Percentiles rank a stretch among this genome's conserved stretches.
Evolutionary conservation across 2,329 filamentous ascomycete species (phyloP).

Genomic region (Zarea fungicola): DNA sequence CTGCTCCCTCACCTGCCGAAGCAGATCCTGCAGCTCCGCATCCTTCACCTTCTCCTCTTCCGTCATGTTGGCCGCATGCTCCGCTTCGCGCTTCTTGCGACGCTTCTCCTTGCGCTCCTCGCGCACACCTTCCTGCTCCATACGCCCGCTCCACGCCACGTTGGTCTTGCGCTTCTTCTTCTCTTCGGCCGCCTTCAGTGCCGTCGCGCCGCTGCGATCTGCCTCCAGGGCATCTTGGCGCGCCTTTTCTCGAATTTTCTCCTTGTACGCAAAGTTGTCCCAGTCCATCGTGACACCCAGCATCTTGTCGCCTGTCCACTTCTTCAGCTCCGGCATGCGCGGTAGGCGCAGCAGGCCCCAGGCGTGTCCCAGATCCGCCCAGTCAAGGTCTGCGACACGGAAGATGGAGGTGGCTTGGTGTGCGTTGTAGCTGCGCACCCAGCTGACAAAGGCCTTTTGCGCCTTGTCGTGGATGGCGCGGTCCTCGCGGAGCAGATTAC

Average conservation of each 20-base stretch:
- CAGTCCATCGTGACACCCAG: constrained; percentile 62
- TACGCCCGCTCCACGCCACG: constrained; percentile 68
- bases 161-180: constrained; percentile 57
- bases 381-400: constrained; percentile 73
- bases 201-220: constrained; percentile 34
- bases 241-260: constrained; percentile 64
- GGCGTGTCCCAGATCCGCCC: constrained; percentile 71
- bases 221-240: constrained; percentile 52
- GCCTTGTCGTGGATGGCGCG: constrained; percentile 74
- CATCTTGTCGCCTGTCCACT: constrained; percentile 63
- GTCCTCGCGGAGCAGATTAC: constrained; percentile 48
- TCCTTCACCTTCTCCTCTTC: constrained; percentile 61
- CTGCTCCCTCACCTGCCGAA: constrained; percentile 57
- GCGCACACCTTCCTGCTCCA: constrained; percentile 59
- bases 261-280: constrained; percentile 64
- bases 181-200: constrained; percentile 36
- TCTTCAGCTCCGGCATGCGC: constrained; percentile 85
- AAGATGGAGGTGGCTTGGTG: constrained; percentile 92
- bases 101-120: constrained; percentile 59
- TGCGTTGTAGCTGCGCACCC: constrained; percentile 85
- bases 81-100: constrained; percentile 57
- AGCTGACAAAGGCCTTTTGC: constrained; percentile 87
- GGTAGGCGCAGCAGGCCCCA: constrained; percentile 87
- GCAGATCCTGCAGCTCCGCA: constrained; percentile 57
- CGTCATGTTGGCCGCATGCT: constrained; percentile 60